These are phyloP conservation scores for Phytopythium oedochilum DNA, from an alignment of 352 stramenopile species.

Conservation along the genomic window DNA sequence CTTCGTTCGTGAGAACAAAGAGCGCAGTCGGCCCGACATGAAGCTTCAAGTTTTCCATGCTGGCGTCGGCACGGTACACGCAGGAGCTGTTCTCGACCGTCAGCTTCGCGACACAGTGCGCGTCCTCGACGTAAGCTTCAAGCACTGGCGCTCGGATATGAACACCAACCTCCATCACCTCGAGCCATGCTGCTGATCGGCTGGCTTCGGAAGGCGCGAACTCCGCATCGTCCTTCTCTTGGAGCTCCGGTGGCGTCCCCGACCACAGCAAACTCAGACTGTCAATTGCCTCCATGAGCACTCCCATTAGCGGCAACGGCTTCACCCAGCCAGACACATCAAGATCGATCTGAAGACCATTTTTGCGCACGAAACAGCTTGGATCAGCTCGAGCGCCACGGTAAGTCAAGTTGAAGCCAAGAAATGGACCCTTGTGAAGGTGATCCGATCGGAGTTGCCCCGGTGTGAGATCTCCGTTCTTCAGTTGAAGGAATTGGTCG, in stretches of 20 bases:
- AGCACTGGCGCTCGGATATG: conserved; percentile 78
- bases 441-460: conserved; percentile 67
- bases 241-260: conserved; percentile 10
- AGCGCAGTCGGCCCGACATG: conserved; percentile 72
- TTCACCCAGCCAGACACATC: conserved; percentile 78
- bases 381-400: conserved; percentile 31
- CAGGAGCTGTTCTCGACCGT: conserved; percentile 78
- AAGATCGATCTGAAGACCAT: conserved; percentile 52
- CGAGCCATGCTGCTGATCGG: conserved; percentile 32
- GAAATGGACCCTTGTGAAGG: conserved; percentile 47
- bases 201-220: not conserved
- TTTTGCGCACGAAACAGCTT: conserved; percentile 56
- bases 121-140: conserved; percentile 85
- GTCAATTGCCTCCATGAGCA: conserved; percentile 73
- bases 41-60: conserved; percentile 62
- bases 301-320: conserved; percentile 59
- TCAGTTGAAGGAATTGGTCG: conserved; percentile 78
- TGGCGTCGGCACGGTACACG: conserved; percentile 53
- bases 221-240: conserved; percentile 7
- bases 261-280: conserved; percentile 70
- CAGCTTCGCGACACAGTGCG: conserved; percentile 82
- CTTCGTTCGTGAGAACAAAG: conserved; percentile 82
- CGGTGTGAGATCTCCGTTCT: conserved; percentile 67
- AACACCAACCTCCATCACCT: conserved; percentile 60
- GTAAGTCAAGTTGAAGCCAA: conserved; percentile 62